Base-by-base conservation (phyloP, 2,329 filamentous ascomycete species). In the Diplocarpon mali region DNA sequence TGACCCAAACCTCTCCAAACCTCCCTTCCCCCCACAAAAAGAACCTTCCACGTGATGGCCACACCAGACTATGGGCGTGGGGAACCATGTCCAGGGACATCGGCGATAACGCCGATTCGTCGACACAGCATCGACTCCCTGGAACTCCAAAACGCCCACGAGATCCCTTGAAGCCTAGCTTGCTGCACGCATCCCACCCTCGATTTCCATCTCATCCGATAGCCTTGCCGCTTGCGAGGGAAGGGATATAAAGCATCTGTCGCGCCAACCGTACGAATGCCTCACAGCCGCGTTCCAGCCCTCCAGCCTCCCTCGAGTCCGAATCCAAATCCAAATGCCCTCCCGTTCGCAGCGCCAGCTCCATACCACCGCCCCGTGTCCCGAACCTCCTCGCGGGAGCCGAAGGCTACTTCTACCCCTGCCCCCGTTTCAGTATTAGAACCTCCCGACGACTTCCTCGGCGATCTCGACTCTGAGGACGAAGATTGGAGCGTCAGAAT, bases 401-500 rank as follows among this genome's bases (percentile, higher is more conserved):
- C 30, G 10, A 32, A 32, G 30, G 9, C 4, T 32, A 32, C 30
- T 9, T 32, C 30, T 12, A 7, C 20, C 20, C 7, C 20, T 24
- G 20, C 20, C 20, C 20, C 20, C 20, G n/a, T 5, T 5, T 5
- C 30, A 14, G 30, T 12, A 3, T 32, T 35, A 31, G 29, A 20
- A 40, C 30, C 30, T 20, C 15, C 31, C 24, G 34, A 53, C 42
- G 38, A 32, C n/a, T 32, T 31, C 32, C 12, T 48, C 39, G 12
- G 27, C 41, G 17, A 44, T 50, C 31, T 24, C 28, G 40, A 43
- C 13, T 37, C 40, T 11, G 51, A 49, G 12, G 50, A 56, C 24
- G 55, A 50, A n/a, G 57, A 54, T 16, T 47, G 44, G 11, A 53
- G 59, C 36, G 44, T 53, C 29, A 61, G 70, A 43, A 63, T 67